Evolutionary conservation across 2,329 filamentous ascomycete genomes (phyloP), one percentile per base, ranked within the genome.

Genomic region (Trichoderma citrinoviride): DNA sequence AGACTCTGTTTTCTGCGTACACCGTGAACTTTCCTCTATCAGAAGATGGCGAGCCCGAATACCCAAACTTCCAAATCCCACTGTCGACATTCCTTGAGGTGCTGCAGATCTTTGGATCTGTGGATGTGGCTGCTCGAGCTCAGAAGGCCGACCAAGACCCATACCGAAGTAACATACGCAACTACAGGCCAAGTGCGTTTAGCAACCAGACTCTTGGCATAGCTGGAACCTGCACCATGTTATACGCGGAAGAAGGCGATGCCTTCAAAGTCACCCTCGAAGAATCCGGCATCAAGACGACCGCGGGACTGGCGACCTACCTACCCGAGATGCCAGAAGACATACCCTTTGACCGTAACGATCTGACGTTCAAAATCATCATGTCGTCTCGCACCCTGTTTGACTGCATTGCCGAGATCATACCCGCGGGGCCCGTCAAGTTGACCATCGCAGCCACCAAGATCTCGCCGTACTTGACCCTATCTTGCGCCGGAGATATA

Each of bases 51-150:
- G 77, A 77, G 0, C 65, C 74, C 1, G 76, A 81, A 4, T 82
- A 86, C 33, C 88, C 91, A 7, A 86, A 85, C 58, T 99, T 99
- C 74, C 90, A 96, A 74, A 89, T 98, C 68, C 95, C 93, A 2
- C 85, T 99, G 8, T 84, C 89, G 5, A 91, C 94, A 19, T 85
- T 99, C 3, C 86, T 99, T 61, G 95, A 98, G 78, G 96, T 94
- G 0, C 83, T 99, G 7, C 94, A 97, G 73, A 98, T 99, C 56
- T 96, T 99, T 73, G 92, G 92, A 56, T 87, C 93, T n/a, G 86
- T 93, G 52, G 90, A 91, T 69, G 82, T 87, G 15, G 80, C 85
- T 6, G 81, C 80, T 46, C 84, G 85, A 68, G 80, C 84, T 55
- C 81, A 83, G 57, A 87, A 84, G 71, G 79, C 83, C 7, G 86